These are phyloP conservation scores for Bipolaris oryzae DNA, from an alignment of 2,329 filamentous ascomycete species.

Conservation along the genomic window DNA sequence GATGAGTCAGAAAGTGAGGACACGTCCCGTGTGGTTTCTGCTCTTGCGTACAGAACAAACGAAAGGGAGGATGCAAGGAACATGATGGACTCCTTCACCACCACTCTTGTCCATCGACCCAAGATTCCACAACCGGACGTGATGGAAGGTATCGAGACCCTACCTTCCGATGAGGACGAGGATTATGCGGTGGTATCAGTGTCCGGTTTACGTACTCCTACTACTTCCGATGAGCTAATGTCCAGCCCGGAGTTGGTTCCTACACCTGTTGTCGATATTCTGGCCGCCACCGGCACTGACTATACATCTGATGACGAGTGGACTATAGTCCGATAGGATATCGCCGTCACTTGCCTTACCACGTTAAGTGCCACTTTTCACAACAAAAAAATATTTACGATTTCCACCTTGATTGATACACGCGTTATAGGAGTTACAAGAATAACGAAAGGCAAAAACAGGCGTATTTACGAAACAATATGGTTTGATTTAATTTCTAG, in stretches of 20 bases:
- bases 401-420: neutral
- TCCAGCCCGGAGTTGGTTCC: conserved; percentile 21
- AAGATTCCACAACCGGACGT: conserved; percentile 3
- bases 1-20: neutral
- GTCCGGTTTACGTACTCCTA: conserved; percentile 9
- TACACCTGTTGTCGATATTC: conserved; percentile 7
- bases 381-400: neutral
- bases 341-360: neutral
- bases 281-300: conserved; percentile 15
- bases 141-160: conserved; percentile 3
- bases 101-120: conserved; percentile 20
- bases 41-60: neutral
- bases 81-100: conserved; percentile 4
- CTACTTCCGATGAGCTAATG: conserved; percentile 8
- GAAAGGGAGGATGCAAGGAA: conserved; percentile 1
- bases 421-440: neutral
- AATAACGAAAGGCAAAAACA: neutral
- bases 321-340: conserved; percentile 6
- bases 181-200: conserved; percentile 32
- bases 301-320: conserved; percentile 23
- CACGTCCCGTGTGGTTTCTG: neutral
- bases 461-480: neutral
- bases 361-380: neutral
- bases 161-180: conserved; percentile 29
- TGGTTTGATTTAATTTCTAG: neutral